Evolutionary conservation across 2,329 filamentous ascomycete genomes (phyloP).

Genomic region (Plectosphaerella cucumerina): DNA sequence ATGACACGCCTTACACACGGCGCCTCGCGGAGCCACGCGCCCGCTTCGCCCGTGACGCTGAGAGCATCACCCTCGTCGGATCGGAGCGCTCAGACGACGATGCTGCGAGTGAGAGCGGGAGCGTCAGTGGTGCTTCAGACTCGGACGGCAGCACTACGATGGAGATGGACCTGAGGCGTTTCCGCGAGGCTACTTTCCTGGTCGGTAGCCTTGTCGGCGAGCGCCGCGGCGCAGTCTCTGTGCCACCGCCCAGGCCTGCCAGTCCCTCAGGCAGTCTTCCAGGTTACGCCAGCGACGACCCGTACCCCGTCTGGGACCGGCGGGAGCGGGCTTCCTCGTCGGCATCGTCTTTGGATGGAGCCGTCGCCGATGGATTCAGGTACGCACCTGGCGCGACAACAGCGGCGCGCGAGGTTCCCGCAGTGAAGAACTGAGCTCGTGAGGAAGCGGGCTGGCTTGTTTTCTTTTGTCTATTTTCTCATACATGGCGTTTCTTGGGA

Average conservation of each 20-base stretch:
- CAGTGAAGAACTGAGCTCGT: background rate
- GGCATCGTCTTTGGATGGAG: background rate
- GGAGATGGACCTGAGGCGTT: conserved; percentile 1
- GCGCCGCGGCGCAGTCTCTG: background rate
- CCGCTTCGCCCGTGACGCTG: background rate
- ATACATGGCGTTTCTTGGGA: background rate
- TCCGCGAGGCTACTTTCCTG: background rate
- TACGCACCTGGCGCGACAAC: background rate
- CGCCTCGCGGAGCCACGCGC: background rate
- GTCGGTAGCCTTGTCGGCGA: background rate
- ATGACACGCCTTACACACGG: background rate
- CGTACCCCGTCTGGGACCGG: background rate
- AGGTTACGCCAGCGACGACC: conserved; percentile 2
- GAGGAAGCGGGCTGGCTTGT: background rate
- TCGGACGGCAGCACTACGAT: conserved; percentile 1
- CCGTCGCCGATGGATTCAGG: background rate
- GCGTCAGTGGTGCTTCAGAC: background rate
- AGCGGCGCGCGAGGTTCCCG: background rate
- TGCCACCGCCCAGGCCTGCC: background rate
- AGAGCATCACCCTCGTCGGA: conserved; percentile 4
- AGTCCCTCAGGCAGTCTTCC: background rate
- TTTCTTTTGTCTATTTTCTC: background rate
- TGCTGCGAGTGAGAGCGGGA: background rate
- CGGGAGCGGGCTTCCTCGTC: background rate
- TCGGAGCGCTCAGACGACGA: background rate